Base-by-base conservation (phyloP, 75 land plant species). In the Cupressus sempervirens region DNA sequence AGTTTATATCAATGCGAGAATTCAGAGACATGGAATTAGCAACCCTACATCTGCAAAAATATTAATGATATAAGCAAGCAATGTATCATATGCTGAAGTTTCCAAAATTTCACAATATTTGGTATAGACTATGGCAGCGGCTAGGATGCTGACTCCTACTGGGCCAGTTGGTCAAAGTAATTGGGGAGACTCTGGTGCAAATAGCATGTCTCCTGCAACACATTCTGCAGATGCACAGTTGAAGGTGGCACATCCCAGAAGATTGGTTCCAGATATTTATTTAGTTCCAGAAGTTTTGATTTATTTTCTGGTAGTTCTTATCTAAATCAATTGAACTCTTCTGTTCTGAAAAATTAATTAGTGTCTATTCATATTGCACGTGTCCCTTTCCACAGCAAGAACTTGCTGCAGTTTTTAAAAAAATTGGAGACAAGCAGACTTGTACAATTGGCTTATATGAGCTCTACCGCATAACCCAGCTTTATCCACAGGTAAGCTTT, bases 381-480 rank as follows among this genome's bases (percentile, higher is more conserved):
- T 77, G 11, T 10, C 50, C 46, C 3, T n/a, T 56, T 58, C 43
- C 76, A 80, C 91, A 98, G 99, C 99, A 96, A 96, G 99, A 98
- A 80, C 95, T 98, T 87, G 99, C 95, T 83, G 99, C 99, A 26
- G 91, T 98, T 48, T 98, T 98, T 88, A 98, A 98, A 88, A 98
- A 98, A 91, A 98, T 98, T 87, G 99, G 99, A n/a, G 99, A 98
- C 86, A 98, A 96, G 87, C 99, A 98, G 82, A 98, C 99, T 6
- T 98, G 99, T 83, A 91, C 97, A 11, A 95, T 96, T 86, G 99
- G 99, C 53, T 82, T 98, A 72, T 96, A 96, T 87, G 99, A 98
- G 79, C 93, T 98, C 35, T 98, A 98, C 79, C 93, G 98, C 36
- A 98, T 98, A 43, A 98, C 99, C 32, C 98, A 98, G 82, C 88